Evolutionary conservation across 306 rosid species (phyloP).

Genomic region (Pterocarpus santalinus): DNA sequence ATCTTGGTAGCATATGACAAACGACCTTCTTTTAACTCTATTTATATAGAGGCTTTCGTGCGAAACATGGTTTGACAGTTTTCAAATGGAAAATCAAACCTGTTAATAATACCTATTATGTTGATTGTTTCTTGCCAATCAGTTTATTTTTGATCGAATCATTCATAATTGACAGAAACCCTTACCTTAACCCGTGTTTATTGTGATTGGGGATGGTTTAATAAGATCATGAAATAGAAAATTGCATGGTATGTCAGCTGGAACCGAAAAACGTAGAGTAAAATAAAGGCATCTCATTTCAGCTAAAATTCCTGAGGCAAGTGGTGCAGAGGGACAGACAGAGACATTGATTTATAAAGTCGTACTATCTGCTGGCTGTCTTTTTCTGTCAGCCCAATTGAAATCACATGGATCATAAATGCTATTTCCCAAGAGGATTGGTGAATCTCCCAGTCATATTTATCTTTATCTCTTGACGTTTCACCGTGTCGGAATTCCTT

Average conservation of each 20-base stretch:
- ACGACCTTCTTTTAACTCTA: too few species aligned
- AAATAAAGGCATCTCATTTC: too few species aligned
- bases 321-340: neutral
- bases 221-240: neutral
- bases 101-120: too few species aligned
- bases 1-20: too few species aligned
- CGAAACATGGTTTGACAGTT: too few species aligned
- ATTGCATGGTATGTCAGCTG: neutral
- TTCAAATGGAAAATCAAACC: too few species aligned
- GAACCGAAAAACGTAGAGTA: neutral
- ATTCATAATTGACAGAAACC: neutral
- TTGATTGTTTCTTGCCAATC: too few species aligned
- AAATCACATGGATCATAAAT: slow-evolving; percentile 7
- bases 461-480: neutral
- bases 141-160: neutral
- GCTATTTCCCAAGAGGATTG: neutral
- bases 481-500: neutral
- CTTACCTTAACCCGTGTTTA: neutral
- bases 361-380: neutral
- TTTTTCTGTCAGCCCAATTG: neutral
- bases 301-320: neutral
- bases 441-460: neutral
- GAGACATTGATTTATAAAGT: too few species aligned
- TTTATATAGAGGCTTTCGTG: too few species aligned
- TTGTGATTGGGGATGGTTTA: neutral